Evolutionary conservation across 1,284 basidiomycete genomes (phyloP).

Genomic region (Trichosporon sp.): DNA sequence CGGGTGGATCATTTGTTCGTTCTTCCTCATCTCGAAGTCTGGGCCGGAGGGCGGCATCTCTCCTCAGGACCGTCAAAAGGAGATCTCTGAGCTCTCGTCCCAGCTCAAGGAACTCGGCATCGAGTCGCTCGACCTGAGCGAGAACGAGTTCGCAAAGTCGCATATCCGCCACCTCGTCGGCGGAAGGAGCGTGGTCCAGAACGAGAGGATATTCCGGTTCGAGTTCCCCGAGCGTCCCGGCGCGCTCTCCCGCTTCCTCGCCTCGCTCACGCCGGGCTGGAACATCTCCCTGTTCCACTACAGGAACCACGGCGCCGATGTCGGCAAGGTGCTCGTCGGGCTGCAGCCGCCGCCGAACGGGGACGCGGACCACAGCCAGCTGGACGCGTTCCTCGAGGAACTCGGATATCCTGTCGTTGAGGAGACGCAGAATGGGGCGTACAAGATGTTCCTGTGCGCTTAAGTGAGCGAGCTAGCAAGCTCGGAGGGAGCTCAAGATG

Average conservation of each 20-base stretch:
- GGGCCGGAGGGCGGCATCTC: constrained; percentile 53
- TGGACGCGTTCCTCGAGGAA: constrained; percentile 73
- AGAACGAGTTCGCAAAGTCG: constrained; percentile 93
- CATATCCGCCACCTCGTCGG: constrained; percentile 95
- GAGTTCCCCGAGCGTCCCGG: constrained; percentile 96
- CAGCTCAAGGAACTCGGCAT: constrained; percentile 71
- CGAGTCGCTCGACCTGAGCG: constrained; percentile 84
- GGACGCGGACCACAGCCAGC: constrained; percentile 64
- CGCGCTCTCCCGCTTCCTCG: constrained; percentile 85
- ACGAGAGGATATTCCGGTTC: constrained; percentile 92
- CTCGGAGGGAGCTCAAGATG: background rate
- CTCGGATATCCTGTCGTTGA: constrained; percentile 88
- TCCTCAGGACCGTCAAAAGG: constrained; percentile 62
- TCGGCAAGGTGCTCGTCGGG: constrained; percentile 88
- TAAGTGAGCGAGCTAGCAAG: background rate
- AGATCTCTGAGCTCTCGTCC: constrained; percentile 69
- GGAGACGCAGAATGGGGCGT: constrained; percentile 88
- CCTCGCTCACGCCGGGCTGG: constrained; percentile 80
- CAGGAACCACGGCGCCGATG: constrained; percentile 91
- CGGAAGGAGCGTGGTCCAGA: constrained; percentile 70
- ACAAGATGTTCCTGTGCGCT: constrained; percentile 68
- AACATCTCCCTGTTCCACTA: constrained; percentile 98
- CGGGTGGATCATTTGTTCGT: constrained; percentile 82
- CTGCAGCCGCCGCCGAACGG: constrained; percentile 76
- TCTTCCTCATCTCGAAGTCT: constrained; percentile 69